phyloP scores from a whole-genome alignment of 257 asterid species.

The Plantago major region DNA sequence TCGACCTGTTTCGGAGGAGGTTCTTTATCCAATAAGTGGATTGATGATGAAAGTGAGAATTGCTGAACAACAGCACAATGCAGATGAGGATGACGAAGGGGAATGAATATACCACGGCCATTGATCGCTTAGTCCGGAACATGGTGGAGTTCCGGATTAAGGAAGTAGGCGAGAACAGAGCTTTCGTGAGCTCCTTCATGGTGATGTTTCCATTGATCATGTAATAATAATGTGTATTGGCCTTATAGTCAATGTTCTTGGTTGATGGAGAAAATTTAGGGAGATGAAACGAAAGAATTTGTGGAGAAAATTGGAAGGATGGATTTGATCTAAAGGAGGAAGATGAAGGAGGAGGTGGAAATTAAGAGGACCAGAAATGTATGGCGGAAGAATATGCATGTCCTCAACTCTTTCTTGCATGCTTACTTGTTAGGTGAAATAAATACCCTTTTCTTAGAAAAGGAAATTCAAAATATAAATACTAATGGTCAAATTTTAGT shows the following conservation, averaged over 20 bases:
- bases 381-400: too few species aligned
- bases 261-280: too few species aligned
- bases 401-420: too few species aligned
- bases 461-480: too few species aligned
- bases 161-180: slow-evolving; percentile 27
- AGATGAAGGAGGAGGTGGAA: too few species aligned
- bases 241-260: slow-evolving; percentile 1
- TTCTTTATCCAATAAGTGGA: slow-evolving; percentile 26
- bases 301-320: too few species aligned
- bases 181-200: slow-evolving; percentile 19
- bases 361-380: too few species aligned
- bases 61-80: slow-evolving; percentile 19
- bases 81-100: slow-evolving; percentile 22
- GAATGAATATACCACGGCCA: slow-evolving; percentile 13
- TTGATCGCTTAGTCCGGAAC: slow-evolving; percentile 21
- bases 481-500: background rate
- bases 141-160: slow-evolving; percentile 8
- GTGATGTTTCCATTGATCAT: background rate
- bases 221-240: background rate
- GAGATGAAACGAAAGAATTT: too few species aligned
- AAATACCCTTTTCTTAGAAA: too few species aligned
- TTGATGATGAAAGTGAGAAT: slow-evolving; percentile 17
- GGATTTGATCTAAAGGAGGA: too few species aligned
- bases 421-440: too few species aligned
- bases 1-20: slow-evolving; percentile 21